Base-by-base conservation (phyloP, 805 yeast genomes). In the Sungouiella thailandica region DNA sequence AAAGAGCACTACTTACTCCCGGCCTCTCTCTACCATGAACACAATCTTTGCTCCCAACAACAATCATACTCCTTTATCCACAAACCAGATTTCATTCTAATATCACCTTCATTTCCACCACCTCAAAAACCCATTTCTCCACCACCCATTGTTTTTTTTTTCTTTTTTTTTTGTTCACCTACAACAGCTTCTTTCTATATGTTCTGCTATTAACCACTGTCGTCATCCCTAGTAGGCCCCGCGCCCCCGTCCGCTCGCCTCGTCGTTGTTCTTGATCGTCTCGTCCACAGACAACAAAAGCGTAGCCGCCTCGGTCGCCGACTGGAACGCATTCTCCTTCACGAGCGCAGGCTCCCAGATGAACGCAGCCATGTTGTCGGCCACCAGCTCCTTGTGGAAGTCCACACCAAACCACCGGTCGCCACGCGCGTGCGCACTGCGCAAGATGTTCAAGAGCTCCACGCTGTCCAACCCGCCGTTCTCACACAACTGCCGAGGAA, bases 301-400 rank as follows among this genome's bases (percentile, higher is more conserved):
- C 37, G 85, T 82, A 7, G 97, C 95, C 27, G 98, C 98, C 62
- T 93, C 99, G 9, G 96, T 83, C 16, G 99, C 99, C 52, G 94
- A 81, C 58, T 80, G 82, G 39, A 93, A 67, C n/a, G 97, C 97
- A 58, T 93, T 93, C 40, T 78, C 75, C 65, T 93, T 93, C 33
- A 90, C 95, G 49, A 93, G 73, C 27, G 96, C 81, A 3, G 99
- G 99, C 62, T 93, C 99, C 99, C 99, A 93, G 37, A 93, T 94
- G 52, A 86, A 90, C 41, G 72, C 76, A 34, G 75, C 79, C 69
- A 88, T 77, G 56, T 89, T 93, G 60, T 90, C 81, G 29, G 88
- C 88, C 40, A 88, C 80, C 25, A 71, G 58, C 57, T 87, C 97
- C 40, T 76, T 76, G 39, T 78, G 83, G 66, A 93, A 93, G 63